A percentile compares a stretch with the other conserved stretches of the same genome.
Evolutionary conservation across 2,329 filamentous ascomycete genomes (phyloP).

Genomic region (Coniosporium tulheliwenetii): DNA sequence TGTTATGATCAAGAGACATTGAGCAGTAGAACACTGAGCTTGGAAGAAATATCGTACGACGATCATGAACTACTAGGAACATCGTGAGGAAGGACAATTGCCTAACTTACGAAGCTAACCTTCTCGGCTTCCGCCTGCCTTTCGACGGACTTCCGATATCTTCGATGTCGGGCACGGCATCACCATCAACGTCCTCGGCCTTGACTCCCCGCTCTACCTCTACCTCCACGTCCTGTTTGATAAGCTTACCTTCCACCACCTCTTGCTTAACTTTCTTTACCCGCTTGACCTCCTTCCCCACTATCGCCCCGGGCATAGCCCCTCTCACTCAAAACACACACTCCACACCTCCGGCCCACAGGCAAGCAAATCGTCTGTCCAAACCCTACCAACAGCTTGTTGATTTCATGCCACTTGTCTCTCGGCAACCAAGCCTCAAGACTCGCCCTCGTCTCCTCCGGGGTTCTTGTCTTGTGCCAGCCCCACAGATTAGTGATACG

Average conservation of each 20-base stretch:
- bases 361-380: conserved; percentile 79
- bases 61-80: too few relatives aligned
- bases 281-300: conserved; percentile 32
- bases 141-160: conserved; percentile 3
- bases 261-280: conserved; percentile 22
- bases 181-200: conserved; percentile 7
- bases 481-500: conserved; percentile 90
- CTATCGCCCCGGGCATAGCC: conserved; percentile 53
- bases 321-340: conserved; percentile 63
- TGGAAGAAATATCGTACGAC: too few relatives aligned
- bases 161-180: conserved; percentile 5
- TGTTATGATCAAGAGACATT: too few relatives aligned
- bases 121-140: too few relatives aligned
- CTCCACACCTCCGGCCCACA: conserved; percentile 64
- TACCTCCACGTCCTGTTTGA: conserved; percentile 11
- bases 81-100: too few relatives aligned
- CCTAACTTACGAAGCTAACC: too few relatives aligned
- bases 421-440: conserved; percentile 71
- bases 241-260: conserved; percentile 15
- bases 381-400: conserved; percentile 72
- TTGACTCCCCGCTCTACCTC: conserved; percentile 12
- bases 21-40: too few relatives aligned
- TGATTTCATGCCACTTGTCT: conserved; percentile 85
- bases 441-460: conserved; percentile 64
- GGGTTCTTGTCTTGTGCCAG: conserved; percentile 68